These are phyloP conservation scores for Petunia axillaris DNA, from an alignment of 257 asterid species.

Conservation along the genomic window DNA sequence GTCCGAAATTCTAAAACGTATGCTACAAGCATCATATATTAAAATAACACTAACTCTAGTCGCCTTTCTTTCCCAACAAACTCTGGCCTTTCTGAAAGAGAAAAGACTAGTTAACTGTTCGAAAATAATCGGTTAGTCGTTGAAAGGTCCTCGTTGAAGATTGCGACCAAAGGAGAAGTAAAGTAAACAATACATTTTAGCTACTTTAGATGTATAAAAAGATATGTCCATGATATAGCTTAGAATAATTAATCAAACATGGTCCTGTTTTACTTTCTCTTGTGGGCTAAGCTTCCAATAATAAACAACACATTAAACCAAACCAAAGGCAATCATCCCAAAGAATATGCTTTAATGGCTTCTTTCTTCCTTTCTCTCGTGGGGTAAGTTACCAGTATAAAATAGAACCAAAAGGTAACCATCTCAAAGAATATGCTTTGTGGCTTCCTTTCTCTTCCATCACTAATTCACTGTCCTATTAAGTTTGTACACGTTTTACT, in stretches of 20 bases:
- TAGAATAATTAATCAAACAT: constrained; percentile 10
- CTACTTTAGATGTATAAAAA: too few species aligned
- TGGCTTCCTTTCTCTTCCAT: not conserved
- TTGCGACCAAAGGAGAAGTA: not conserved
- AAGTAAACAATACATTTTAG: not conserved
- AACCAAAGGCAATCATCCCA: not conserved
- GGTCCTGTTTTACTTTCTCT: not conserved
- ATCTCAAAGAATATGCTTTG: constrained; percentile 20
- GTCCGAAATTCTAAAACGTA: too few species aligned
- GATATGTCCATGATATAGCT: not conserved
- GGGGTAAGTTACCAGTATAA: not conserved
- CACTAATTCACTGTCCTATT: constrained; percentile 2
- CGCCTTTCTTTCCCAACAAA: not conserved
- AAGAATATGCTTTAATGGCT: not conserved
- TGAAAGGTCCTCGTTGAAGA: not conserved
- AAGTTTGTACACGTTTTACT: not conserved
- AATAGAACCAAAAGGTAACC: not conserved
- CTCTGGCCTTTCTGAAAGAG: not conserved
- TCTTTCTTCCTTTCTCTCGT: not conserved
- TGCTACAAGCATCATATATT: too few species aligned
- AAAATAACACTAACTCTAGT: not conserved
- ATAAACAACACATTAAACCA: not conserved
- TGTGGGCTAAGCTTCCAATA: not conserved
- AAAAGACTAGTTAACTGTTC: not conserved
- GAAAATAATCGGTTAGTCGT: not conserved